These are phyloP conservation scores for Arthrocladium fulminans DNA, from an alignment of 2,329 filamentous ascomycete genomes.

Conservation along the genomic window DNA sequence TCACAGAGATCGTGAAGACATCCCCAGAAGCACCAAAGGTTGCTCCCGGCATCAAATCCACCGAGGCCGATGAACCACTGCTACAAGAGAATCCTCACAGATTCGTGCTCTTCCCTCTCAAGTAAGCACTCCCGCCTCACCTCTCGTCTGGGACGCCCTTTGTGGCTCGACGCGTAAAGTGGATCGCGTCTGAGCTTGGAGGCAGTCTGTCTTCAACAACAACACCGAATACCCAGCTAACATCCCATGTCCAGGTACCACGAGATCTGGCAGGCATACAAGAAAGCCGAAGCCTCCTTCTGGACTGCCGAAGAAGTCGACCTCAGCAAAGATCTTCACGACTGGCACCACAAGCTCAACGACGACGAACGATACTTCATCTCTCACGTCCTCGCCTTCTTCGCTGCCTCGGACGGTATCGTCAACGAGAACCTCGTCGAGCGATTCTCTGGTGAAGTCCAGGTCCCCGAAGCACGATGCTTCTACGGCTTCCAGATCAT, in stretches of 20 bases:
- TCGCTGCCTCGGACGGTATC: slow-evolving; percentile 95
- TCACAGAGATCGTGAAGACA: slow-evolving; percentile 37
- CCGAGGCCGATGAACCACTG: slow-evolving; percentile 78
- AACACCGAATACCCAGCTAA: no score
- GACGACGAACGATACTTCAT: slow-evolving; percentile 98
- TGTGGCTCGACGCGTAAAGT: slow-evolving; percentile 74
- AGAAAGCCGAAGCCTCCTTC: slow-evolving; percentile 98
- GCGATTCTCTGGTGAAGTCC: slow-evolving; percentile 93
- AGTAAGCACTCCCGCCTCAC: slow-evolving; percentile 80
- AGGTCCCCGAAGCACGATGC: slow-evolving; percentile 95
- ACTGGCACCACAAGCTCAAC: slow-evolving; percentile 97
- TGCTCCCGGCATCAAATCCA: slow-evolving; percentile 50
- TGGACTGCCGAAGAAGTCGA: slow-evolving; percentile 99
- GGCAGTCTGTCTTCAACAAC: no score
- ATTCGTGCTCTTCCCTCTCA: slow-evolving; percentile 97
- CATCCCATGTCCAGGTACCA: slow-evolving; percentile 11
- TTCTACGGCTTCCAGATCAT: slow-evolving; percentile 99
- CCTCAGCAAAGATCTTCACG: slow-evolving; percentile 95
- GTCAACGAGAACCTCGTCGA: slow-evolving; percentile 99
- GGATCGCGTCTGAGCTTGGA: slow-evolving; percentile 21
- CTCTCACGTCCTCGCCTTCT: slow-evolving; percentile 97
- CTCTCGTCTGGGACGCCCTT: no score
- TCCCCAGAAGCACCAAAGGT: slow-evolving; percentile 33
- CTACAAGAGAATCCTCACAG: slow-evolving; percentile 91
- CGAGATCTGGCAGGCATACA: slow-evolving; percentile 59